Evolutionary conservation across 2,329 filamentous ascomycete species (phyloP).

Genomic region (Graphium sp.): DNA sequence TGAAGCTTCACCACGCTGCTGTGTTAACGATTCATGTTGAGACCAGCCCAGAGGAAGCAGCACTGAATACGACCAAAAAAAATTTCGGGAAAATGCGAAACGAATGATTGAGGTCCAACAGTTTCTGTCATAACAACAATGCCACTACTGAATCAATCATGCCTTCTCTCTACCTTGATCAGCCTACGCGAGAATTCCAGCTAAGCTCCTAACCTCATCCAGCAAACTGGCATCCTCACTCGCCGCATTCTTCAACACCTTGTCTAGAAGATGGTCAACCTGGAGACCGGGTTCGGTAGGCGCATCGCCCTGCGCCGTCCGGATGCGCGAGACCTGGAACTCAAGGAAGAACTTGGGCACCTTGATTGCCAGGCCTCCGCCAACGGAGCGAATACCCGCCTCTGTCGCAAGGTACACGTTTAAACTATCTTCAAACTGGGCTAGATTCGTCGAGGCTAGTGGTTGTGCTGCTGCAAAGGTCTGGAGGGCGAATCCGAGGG

Average conservation of each 20-base stretch:
- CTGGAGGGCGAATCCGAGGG: slow-evolving; percentile 35
- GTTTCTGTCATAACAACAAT: too few species aligned
- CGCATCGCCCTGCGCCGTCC: slow-evolving; percentile 38
- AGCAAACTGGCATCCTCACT: slow-evolving; percentile 28
- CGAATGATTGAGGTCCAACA: too few species aligned
- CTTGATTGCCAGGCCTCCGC: slow-evolving; percentile 37
- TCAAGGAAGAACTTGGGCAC: slow-evolving; percentile 46
- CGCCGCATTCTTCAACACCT: slow-evolving; percentile 38
- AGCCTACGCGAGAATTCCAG: too few species aligned
- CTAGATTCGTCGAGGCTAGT: slow-evolving; percentile 29
- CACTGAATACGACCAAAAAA: too few species aligned
- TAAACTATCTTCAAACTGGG: slow-evolving; percentile 31
- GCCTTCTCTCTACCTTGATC: too few species aligned
- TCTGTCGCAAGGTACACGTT: slow-evolving; percentile 43
- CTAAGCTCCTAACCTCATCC: slow-evolving; percentile 31
- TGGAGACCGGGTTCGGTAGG: slow-evolving; percentile 31
- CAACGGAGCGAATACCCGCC: slow-evolving; percentile 35
- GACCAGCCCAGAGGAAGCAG: too few species aligned
- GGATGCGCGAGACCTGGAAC: slow-evolving; percentile 40
- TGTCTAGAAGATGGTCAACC: slow-evolving; percentile 38
- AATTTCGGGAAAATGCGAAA: too few species aligned
- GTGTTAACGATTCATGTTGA: too few species aligned
- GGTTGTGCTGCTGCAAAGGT: slow-evolving; percentile 32
- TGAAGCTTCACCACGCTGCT: too few species aligned
- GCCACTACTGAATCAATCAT: too few species aligned